Percentiles rank a stretch among this genome's conserved stretches.
Evolutionary conservation across 2,329 filamentous ascomycete species (phyloP).

Genomic region (Pyricularia sp.): DNA sequence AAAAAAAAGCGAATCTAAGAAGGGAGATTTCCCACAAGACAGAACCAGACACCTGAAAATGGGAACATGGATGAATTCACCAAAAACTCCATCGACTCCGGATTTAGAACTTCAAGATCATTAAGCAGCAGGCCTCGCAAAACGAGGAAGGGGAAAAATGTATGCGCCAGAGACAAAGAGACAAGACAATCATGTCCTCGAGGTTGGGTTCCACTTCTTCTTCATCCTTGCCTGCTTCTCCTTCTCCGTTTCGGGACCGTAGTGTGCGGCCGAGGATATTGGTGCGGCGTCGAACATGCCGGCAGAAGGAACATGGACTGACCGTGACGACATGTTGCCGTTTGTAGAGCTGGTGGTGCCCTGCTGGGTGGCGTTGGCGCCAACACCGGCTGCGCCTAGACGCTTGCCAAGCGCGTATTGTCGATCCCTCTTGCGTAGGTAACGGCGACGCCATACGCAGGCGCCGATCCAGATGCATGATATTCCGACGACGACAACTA

Average conservation of each 20-base stretch:
- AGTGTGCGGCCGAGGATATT: conserved; percentile 17
- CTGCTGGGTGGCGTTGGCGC: conserved; percentile 15
- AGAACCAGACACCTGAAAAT: neutral
- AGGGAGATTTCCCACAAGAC: neutral
- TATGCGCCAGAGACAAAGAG: neutral
- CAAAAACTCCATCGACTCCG: neutral
- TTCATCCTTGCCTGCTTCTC: conserved; percentile 20
- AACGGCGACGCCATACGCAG: conserved; percentile 59
- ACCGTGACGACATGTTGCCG: conserved; percentile 14
- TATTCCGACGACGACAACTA: conserved; percentile 59
- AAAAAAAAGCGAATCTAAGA: neutral
- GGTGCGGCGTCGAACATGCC: conserved; percentile 26
- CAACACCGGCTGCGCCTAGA: conserved; percentile 21
- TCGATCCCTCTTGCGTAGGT: conserved; percentile 56
- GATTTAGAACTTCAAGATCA: neutral
- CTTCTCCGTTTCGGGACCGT: conserved; percentile 16
- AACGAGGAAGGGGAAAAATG: neutral
- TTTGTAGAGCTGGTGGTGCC: neutral
- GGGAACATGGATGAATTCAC: neutral
- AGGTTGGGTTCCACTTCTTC: conserved; percentile 33
- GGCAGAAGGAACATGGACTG: conserved; percentile 18
- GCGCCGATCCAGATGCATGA: conserved; percentile 52
- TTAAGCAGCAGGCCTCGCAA: neutral
- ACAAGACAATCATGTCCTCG: conserved; percentile 24
- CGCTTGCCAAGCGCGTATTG: conserved; percentile 34